These are phyloP conservation scores for Hanseniaspora taiwanica DNA, from an alignment of 805 yeast genomes.

Conservation along the genomic window DNA sequence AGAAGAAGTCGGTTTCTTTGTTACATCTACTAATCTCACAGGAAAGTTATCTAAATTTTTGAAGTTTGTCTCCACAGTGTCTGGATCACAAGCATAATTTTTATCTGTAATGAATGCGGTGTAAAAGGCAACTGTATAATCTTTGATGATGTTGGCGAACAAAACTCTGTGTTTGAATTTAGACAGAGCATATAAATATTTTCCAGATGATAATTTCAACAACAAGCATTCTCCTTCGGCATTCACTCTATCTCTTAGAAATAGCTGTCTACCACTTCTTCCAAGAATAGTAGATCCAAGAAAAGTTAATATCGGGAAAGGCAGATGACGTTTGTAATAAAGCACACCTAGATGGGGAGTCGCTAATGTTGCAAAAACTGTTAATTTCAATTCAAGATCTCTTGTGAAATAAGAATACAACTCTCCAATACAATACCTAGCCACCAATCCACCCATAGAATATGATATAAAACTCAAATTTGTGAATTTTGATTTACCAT, in stretches of 20 bases:
- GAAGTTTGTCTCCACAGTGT: constrained; percentile 2
- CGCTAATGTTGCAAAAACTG: constrained; percentile 59
- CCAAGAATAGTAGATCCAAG: constrained; percentile 47
- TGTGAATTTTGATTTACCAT: constrained; percentile 21
- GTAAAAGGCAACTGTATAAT: constrained; percentile 78
- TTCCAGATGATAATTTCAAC: constrained; percentile 18
- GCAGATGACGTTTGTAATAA: constrained; percentile 29
- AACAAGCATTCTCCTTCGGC: constrained; percentile 7
- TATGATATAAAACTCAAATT: constrained; percentile 74
- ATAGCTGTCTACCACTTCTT: constrained; percentile 62
- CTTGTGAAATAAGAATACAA: constrained; percentile 18
- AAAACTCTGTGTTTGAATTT: constrained; percentile 43
- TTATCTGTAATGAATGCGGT: constrained; percentile 60
- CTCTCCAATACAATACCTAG: constrained; percentile 71
- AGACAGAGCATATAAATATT: constrained; percentile 41
- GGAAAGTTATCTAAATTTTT: constrained; percentile 1
- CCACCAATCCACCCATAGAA: constrained; percentile 77
- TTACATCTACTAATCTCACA: constrained; percentile 2
- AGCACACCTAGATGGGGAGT: constrained; percentile 63
- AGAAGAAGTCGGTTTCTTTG: not conserved
- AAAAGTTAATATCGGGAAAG: constrained; percentile 29
- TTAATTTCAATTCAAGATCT: constrained; percentile 2
- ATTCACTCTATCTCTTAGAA: constrained; percentile 33
- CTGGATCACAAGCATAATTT: constrained; percentile 1
- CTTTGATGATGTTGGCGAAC: constrained; percentile 68